phyloP scores from a whole-genome alignment of 208 protist species.

The Wallacemonas sp. region DNA sequence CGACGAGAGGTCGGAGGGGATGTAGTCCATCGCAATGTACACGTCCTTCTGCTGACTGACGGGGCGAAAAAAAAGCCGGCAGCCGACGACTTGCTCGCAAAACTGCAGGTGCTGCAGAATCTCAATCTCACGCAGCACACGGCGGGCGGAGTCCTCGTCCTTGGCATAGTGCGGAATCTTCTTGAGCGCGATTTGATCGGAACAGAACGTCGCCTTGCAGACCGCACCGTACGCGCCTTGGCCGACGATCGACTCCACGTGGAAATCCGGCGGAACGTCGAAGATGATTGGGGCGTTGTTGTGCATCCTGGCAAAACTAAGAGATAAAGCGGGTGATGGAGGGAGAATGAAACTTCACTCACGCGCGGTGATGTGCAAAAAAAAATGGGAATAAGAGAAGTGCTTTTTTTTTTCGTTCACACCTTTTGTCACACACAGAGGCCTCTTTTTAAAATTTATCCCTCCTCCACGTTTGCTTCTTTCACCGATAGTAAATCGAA shows the following conservation, averaged over 20 bases:
- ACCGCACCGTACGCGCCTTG: constrained; percentile 94
- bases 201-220: constrained; percentile 83
- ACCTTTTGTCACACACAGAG: too few relatives aligned
- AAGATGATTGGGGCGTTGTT: constrained; percentile 74
- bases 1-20: constrained; percentile 81
- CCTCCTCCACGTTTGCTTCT: too few relatives aligned
- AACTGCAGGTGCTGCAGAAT: constrained; percentile 88
- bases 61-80: constrained; percentile 87
- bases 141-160: constrained; percentile 76
- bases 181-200: constrained; percentile 86
- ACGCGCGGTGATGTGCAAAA: too few relatives aligned
- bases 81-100: constrained; percentile 87
- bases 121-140: constrained; percentile 89
- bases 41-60: constrained; percentile 91
- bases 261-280: constrained; percentile 85
- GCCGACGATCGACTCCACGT: constrained; percentile 90
- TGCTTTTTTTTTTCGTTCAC: too few relatives aligned
- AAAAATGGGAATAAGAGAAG: too few relatives aligned
- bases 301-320: constrained; percentile 3
- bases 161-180: constrained; percentile 90
- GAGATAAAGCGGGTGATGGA: too few relatives aligned
- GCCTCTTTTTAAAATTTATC: too few relatives aligned
- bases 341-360: too few relatives aligned
- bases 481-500: too few relatives aligned
- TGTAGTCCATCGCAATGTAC: constrained; percentile 92